phyloP scores from a whole-genome alignment of 208 protist genomes.

The Trypanosoma grayi region DNA sequence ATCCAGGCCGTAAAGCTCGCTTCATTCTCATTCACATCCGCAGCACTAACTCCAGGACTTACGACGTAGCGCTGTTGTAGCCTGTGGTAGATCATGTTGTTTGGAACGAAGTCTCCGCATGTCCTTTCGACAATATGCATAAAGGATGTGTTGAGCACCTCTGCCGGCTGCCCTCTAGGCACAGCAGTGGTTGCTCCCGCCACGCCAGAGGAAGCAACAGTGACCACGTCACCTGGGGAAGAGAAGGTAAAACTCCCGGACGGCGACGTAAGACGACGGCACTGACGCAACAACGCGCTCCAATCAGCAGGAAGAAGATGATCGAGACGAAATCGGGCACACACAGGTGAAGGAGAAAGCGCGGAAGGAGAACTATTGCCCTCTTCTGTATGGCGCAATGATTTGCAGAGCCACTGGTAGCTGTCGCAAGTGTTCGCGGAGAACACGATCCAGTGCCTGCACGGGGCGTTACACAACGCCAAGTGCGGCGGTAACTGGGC shows the following conservation, averaged over 20 bases:
- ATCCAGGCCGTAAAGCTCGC: constrained; percentile 38
- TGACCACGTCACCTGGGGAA: constrained; percentile 43
- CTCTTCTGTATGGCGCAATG: neutral
- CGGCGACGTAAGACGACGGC: constrained; percentile 45
- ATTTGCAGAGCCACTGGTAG: constrained; percentile 26
- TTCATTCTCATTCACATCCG: neutral
- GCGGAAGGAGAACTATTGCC: neutral
- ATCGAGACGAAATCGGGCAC: constrained; percentile 41
- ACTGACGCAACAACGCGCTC: constrained; percentile 41
- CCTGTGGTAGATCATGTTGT: constrained; percentile 81
- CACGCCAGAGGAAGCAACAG: neutral
- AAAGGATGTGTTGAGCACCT: constrained; percentile 39
- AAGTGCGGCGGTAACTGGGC: constrained; percentile 35
- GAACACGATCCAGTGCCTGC: constrained; percentile 49
- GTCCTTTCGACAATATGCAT: constrained; percentile 74
- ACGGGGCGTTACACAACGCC: constrained; percentile 17
- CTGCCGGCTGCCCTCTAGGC: neutral
- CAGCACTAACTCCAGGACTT: neutral
- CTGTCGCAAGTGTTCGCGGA: constrained; percentile 37
- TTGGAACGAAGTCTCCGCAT: constrained; percentile 68
- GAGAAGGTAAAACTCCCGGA: constrained; percentile 49
- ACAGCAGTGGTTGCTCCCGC: no score
- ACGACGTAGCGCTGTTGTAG: constrained; percentile 43
- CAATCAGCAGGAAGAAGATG: constrained; percentile 44
- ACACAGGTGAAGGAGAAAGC: neutral